Conservation (phyloP, 2,329 filamentous ascomycete species). For the Microdochium trichocladiopsis region DNA sequence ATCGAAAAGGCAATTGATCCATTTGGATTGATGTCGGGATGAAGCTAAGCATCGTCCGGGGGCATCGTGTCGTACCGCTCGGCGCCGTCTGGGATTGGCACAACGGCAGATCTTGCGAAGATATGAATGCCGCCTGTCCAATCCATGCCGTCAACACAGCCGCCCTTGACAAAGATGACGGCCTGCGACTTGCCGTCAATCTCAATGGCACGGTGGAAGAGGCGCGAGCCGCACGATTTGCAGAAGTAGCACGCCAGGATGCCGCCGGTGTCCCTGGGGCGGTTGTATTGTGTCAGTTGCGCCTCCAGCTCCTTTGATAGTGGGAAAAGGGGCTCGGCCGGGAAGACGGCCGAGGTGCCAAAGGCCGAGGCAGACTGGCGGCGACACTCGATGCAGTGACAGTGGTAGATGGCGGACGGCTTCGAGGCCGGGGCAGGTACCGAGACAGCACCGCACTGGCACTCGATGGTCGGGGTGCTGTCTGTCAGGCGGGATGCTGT, state of each 20-base stretch:
- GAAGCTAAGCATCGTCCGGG: slow-evolving; percentile 4
- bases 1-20: not conserved
- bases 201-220: slow-evolving; percentile 35
- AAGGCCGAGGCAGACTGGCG: slow-evolving; percentile 37
- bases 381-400: slow-evolving; percentile 38
- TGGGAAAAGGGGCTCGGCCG: slow-evolving; percentile 30
- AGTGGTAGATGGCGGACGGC: slow-evolving; percentile 27
- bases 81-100: slow-evolving; percentile 26
- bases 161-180: slow-evolving; percentile 38
- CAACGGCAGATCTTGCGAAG: slow-evolving; percentile 33
- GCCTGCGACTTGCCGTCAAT: slow-evolving; percentile 26
- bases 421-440: not conserved
- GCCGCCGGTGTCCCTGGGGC: slow-evolving; percentile 29
- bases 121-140: slow-evolving; percentile 35
- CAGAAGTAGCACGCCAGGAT: slow-evolving; percentile 32
- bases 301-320: slow-evolving; percentile 21
- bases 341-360: slow-evolving; percentile 36
- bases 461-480: not conserved
- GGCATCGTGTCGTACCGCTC: slow-evolving; percentile 17
- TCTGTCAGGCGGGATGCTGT: not conserved
- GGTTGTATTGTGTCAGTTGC: slow-evolving; percentile 27
- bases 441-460: not conserved
- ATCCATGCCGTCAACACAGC: slow-evolving; percentile 31
- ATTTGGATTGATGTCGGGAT: not conserved
- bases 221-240: slow-evolving; percentile 31